These are phyloP conservation scores for Ceriops tagal DNA, from an alignment of 345 rosid genomes.

Conservation along the genomic window DNA sequence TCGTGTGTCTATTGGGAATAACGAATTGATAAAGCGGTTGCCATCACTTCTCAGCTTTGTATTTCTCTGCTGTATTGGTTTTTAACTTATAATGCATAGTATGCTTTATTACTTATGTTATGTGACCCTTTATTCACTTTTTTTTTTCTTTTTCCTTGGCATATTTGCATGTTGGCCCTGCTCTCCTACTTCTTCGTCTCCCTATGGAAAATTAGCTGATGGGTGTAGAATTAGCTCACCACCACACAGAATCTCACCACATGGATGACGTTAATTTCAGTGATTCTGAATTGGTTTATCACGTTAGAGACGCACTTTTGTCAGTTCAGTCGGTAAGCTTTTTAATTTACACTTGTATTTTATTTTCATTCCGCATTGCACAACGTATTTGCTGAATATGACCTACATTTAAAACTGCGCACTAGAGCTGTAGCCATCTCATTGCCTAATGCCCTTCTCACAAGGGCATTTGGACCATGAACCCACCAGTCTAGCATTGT, in stretches of 20 bases:
- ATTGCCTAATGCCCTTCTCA: background rate
- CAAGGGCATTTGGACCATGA: no score
- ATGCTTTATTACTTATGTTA: background rate
- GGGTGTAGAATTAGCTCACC: constrained; percentile 14
- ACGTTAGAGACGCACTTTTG: constrained; percentile 50
- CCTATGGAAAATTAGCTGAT: background rate
- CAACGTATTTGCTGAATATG: background rate
- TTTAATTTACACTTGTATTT: background rate
- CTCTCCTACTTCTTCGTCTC: background rate
- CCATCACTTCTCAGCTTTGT: no score
- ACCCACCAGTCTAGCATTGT: background rate
- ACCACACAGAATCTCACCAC: background rate
- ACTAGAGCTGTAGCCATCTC: no score
- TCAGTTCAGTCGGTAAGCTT: constrained; percentile 36
- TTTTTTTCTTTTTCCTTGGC: background rate
- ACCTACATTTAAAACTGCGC: no score
- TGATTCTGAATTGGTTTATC: constrained; percentile 45
- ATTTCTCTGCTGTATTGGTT: no score
- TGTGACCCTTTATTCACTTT: background rate
- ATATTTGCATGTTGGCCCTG: background rate
- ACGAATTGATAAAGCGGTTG: no score
- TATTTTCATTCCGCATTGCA: background rate
- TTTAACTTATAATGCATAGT: no score
- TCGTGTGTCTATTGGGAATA: no score
- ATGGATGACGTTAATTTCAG: constrained; percentile 33